These are phyloP conservation scores for Neofusicoccum kwambonambiense DNA, from an alignment of 2,329 filamentous ascomycete species.

Conservation along the genomic window DNA sequence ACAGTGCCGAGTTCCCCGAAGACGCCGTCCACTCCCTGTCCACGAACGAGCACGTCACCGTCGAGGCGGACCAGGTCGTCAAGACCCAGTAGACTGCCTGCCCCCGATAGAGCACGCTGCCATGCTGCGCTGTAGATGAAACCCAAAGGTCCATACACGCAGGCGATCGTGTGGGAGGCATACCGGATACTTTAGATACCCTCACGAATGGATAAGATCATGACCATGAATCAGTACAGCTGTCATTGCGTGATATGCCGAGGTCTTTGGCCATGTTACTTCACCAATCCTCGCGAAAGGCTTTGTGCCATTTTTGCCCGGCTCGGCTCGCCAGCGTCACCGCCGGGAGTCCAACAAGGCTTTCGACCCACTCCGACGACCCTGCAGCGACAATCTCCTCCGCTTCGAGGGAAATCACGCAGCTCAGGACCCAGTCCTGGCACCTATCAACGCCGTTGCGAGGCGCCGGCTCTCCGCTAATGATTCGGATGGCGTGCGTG, in stretches of 20 bases:
- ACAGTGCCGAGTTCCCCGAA: constrained; percentile 70
- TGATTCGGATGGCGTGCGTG: neutral
- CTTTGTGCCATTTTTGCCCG: too few species aligned
- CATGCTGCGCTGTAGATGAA: constrained; percentile 10
- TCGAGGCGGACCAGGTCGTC: constrained; percentile 73
- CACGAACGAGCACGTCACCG: constrained; percentile 69
- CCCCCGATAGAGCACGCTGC: neutral
- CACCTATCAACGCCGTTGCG: constrained; percentile 17
- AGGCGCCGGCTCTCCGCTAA: constrained; percentile 17
- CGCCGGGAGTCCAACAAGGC: too few species aligned
- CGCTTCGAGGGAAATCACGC: constrained; percentile 17
- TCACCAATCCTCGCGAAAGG: too few species aligned
- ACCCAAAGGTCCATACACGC: neutral
- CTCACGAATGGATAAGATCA: constrained; percentile 16
- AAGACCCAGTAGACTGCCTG: constrained; percentile 62
- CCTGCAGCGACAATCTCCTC: constrained; percentile 20
- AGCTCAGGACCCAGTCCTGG: constrained; percentile 19
- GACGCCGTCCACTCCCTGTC: constrained; percentile 66
- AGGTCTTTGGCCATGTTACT: too few species aligned
- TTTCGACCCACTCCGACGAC: neutral
- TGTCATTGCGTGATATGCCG: too few species aligned
- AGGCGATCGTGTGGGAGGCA: constrained; percentile 18
- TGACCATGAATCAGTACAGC: neutral
- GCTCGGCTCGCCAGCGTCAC: too few species aligned
- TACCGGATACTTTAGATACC: constrained; percentile 16